A percentile compares a stretch with the other conserved stretches of the same genome.
Conservation (phyloP, 768 basidiomycete species). For the Leccinum boreale region DNA sequence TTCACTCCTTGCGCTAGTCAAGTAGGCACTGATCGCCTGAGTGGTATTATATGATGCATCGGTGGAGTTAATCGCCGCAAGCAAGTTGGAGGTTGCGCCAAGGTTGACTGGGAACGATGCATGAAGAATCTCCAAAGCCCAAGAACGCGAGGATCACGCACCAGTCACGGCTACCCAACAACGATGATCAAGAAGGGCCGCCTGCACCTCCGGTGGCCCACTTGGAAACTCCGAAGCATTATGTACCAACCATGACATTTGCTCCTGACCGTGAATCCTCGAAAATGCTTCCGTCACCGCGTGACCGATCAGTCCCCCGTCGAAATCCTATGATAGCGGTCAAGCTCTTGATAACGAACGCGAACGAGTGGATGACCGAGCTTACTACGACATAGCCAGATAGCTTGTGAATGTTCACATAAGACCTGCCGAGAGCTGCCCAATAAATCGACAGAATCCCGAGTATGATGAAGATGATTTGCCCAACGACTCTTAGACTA, state of each 20-base stretch:
- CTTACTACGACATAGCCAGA: constrained; percentile 58
- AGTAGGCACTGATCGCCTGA: constrained; percentile 46
- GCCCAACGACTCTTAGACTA: constrained; percentile 33
- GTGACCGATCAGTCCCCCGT: constrained; percentile 51
- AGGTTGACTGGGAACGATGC: constrained; percentile 36
- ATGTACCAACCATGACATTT: constrained; percentile 46
- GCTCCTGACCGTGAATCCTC: constrained; percentile 24
- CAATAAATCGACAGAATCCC: constrained; percentile 56
- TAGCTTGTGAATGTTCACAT: constrained; percentile 36
- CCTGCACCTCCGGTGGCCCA: constrained; percentile 41
- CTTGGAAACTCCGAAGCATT: constrained; percentile 43
- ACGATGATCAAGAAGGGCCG: constrained; percentile 45
- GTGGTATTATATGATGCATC: constrained; percentile 48
- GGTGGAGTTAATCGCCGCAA: constrained; percentile 34
- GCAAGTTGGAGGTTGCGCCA: constrained; percentile 37
- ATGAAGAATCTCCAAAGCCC: background rate
- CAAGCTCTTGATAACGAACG: background rate
- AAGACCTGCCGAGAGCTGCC: constrained; percentile 52
- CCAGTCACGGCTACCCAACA: constrained; percentile 56
- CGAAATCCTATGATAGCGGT: constrained; percentile 48
- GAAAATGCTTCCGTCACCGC: constrained; percentile 40
- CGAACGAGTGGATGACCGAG: background rate
- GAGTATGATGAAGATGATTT: constrained; percentile 45
- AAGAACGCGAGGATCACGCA: constrained; percentile 28
- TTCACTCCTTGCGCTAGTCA: constrained; percentile 52